Evolutionary conservation across 768 basidiomycete genomes (phyloP).

Genomic region (Trametes meyenii): DNA sequence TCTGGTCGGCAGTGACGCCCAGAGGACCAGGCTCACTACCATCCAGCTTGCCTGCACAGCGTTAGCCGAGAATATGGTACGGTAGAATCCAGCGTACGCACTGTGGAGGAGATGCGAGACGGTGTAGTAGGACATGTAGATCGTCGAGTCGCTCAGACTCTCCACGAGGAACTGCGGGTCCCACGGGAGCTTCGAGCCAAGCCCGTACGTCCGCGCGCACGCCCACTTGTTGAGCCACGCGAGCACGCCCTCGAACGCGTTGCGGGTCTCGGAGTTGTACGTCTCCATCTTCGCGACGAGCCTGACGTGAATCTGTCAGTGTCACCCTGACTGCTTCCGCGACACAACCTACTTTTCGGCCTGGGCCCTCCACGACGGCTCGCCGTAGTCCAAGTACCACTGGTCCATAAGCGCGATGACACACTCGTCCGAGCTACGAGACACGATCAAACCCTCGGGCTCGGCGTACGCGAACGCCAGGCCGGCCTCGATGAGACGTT

Average conservation of each 20-base stretch:
- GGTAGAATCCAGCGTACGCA: constrained; percentile 37
- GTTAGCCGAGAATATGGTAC: constrained; percentile 15
- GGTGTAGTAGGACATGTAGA: constrained; percentile 99
- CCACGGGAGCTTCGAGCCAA: constrained; percentile 96
- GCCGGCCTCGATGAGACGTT: constrained; percentile 75
- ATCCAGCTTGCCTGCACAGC: constrained; percentile 62
- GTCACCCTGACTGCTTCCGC: neutral
- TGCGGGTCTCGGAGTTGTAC: constrained; percentile 88
- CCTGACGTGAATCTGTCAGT: constrained; percentile 43
- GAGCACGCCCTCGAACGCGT: constrained; percentile 88
- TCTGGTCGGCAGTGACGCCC: constrained; percentile 84
- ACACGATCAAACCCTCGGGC: constrained; percentile 89
- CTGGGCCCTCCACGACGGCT: constrained; percentile 82
- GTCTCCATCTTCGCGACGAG: constrained; percentile 85
- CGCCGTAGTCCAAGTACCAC: constrained; percentile 99
- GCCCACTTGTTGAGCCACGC: constrained; percentile 99
- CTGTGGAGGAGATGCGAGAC: constrained; percentile 90
- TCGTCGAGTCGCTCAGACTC: constrained; percentile 94
- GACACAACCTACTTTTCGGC: constrained; percentile 68
- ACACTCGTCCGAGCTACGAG: constrained; percentile 94
- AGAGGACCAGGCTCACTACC: constrained; percentile 81
- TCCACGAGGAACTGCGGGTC: constrained; percentile 96
- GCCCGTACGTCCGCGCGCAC: constrained; percentile 95
- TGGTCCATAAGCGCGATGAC: constrained; percentile 98
- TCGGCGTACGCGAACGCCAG: constrained; percentile 92